phyloP scores from a whole-genome alignment of 331 rosid species.

The Cydonia oblonga region DNA sequence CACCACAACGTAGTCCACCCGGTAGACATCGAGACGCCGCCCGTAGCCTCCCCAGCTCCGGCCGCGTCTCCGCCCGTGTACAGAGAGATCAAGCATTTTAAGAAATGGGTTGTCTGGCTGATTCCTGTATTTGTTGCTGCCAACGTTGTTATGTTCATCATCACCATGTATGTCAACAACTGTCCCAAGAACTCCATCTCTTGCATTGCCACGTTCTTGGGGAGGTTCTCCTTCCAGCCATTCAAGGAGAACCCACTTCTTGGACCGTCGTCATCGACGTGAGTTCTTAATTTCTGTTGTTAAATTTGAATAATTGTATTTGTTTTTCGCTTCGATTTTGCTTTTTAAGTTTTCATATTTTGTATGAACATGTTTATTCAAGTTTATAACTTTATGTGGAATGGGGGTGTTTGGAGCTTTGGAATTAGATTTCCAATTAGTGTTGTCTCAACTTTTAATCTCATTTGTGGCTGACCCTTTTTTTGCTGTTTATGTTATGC shows the following conservation, averaged over 20 bases:
- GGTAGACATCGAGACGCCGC: constrained; percentile 11
- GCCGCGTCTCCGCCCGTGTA: constrained; percentile 9
- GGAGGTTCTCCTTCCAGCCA: constrained; percentile 86
- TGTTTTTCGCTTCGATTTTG: not conserved
- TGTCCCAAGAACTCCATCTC: constrained; percentile 72
- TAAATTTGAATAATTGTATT: not conserved
- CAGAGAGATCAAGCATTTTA: constrained; percentile 45
- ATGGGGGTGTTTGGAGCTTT: not conserved
- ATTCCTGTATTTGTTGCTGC: constrained; percentile 57
- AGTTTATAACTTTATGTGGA: not conserved
- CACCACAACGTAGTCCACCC: constrained; percentile 45
- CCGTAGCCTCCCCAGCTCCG: constrained; percentile 18
- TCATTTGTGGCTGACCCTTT: not conserved
- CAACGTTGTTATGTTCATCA: constrained; percentile 36
- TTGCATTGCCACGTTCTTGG: constrained; percentile 61
- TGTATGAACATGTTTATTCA: not conserved
- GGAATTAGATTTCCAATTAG: not conserved
- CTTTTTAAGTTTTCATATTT: not conserved
- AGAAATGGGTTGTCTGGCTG: constrained; percentile 75
- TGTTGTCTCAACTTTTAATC: not conserved
- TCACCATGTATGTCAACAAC: constrained; percentile 82
- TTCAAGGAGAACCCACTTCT: constrained; percentile 87
- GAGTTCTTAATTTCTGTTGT: constrained; percentile 13
- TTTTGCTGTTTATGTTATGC: not conserved
- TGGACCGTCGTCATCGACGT: constrained; percentile 87